These are phyloP conservation scores for Paraconiothyrium sp. DNA, from an alignment of 2,329 filamentous ascomycete genomes.

Conservation along the genomic window DNA sequence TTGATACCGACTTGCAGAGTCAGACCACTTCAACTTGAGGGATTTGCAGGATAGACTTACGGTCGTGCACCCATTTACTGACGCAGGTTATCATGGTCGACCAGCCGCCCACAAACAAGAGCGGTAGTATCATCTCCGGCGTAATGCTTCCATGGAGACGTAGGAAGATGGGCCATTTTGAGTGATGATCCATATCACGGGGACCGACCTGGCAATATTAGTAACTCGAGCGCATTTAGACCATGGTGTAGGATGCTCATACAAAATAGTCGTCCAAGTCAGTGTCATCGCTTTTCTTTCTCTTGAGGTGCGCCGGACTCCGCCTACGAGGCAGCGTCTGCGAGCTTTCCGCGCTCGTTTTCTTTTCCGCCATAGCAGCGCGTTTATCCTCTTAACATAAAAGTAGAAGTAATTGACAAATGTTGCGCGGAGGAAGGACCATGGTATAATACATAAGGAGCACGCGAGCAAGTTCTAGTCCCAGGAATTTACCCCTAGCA, in stretches of 20 bases:
- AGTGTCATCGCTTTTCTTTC: conserved; percentile 30
- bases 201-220: conserved; percentile 59
- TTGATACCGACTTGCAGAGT: conserved; percentile 63
- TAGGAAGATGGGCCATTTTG: conserved; percentile 78
- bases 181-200: conserved; percentile 75
- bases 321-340: conserved; percentile 17
- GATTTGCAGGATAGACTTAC: conserved; percentile 21
- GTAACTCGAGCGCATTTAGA: neutral
- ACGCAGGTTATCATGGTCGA: conserved; percentile 68
- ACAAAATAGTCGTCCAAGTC: conserved; percentile 69
- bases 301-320: conserved; percentile 26
- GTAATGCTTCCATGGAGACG: conserved; percentile 78
- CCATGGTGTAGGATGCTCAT: conserved; percentile 26
- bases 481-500: conserved; percentile 9
- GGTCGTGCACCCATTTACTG: conserved; percentile 52
- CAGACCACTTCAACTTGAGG: neutral
- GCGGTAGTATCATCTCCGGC: conserved; percentile 76
- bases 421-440: neutral
- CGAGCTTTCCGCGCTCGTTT: conserved; percentile 24
- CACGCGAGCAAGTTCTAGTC: conserved; percentile 9
- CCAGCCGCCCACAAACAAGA: conserved; percentile 72
- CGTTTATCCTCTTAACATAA: neutral
- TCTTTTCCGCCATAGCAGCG: conserved; percentile 9
- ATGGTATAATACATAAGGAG: neutral
- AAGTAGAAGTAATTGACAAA: neutral